These are phyloP conservation scores for Claviceps capensis DNA, from an alignment of 2,329 filamentous ascomycete genomes.

Conservation along the genomic window DNA sequence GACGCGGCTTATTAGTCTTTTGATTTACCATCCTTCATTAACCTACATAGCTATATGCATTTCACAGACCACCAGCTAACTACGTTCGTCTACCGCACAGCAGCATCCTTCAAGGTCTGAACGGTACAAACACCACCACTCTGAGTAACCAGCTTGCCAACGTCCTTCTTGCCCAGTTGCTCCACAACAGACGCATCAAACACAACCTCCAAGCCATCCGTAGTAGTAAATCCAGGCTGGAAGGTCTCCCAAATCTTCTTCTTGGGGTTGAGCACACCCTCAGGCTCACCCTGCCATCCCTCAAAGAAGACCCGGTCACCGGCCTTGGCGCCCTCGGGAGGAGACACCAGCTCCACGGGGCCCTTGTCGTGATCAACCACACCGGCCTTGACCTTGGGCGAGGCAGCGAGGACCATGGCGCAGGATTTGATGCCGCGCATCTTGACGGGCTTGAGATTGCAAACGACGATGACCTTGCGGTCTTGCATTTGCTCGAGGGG, in stretches of 20 bases:
- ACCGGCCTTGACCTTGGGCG: constrained; percentile 67
- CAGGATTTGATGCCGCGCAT: constrained; percentile 76
- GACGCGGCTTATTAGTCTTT: not conserved
- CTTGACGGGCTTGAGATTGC: constrained; percentile 97
- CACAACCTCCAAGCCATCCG: constrained; percentile 62
- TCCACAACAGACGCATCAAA: constrained; percentile 73
- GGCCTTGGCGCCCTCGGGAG: constrained; percentile 63
- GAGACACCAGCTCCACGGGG: constrained; percentile 81
- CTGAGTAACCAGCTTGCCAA: constrained; percentile 60
- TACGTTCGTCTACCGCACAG: constrained; percentile 49
- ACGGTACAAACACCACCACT: constrained; percentile 73
- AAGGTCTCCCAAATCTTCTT: constrained; percentile 99
- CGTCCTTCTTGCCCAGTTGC: constrained; percentile 56
- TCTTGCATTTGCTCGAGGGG: constrained; percentile 94
- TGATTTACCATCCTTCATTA: not conserved
- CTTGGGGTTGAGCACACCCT: constrained; percentile 92
- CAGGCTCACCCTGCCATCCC: constrained; percentile 85
- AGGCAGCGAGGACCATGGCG: constrained; percentile 92
- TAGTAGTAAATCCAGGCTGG: constrained; percentile 93
- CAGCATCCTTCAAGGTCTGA: constrained; percentile 63
- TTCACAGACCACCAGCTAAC: not conserved
- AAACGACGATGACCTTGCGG: constrained; percentile 88
- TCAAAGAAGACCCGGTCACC: constrained; percentile 89
- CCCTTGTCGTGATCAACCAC: constrained; percentile 76
- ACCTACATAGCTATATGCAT: too few species aligned